Evolutionary conservation across 1,284 basidiomycete species (phyloP).

Genomic region (Heterobasidion annosum): DNA sequence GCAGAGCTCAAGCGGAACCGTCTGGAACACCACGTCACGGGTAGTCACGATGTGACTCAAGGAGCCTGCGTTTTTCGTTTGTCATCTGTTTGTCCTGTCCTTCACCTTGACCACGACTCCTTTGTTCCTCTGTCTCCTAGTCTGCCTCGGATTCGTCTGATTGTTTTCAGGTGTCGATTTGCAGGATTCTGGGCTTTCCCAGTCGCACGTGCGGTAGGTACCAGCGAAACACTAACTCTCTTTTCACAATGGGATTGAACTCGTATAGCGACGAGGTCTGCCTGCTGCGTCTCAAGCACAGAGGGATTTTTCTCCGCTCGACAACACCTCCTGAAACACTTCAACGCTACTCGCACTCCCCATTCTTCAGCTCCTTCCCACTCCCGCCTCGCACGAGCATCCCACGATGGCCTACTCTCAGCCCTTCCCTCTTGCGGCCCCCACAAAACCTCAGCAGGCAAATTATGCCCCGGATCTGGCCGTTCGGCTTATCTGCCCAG

Average conservation of each 20-base stretch:
- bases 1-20: too few species aligned
- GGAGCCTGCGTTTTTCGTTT: too few species aligned
- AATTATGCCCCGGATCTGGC: conserved; percentile 75
- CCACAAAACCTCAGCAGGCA: conserved; percentile 36
- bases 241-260: not conserved
- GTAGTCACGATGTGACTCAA: too few species aligned
- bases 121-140: too few species aligned
- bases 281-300: not conserved
- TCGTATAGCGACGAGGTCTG: not conserved
- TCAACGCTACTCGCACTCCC: not conserved
- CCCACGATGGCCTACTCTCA: conserved; percentile 42
- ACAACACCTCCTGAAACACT: not conserved
- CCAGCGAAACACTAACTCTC: not conserved
- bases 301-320: not conserved
- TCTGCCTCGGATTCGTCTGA: too few species aligned
- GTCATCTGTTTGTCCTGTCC: too few species aligned
- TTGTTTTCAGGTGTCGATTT: too few species aligned
- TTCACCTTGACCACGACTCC: too few species aligned
- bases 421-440: conserved; percentile 64
- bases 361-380: not conserved
- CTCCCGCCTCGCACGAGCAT: not conserved
- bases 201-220: not conserved
- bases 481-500: conserved; percentile 88
- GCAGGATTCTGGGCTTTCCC: too few species aligned
- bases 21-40: too few species aligned